A percentile compares a stretch with the other conserved stretches of the same genome.
These are phyloP conservation scores for Hanseniaspora jakobsenii DNA, from an alignment of 805 yeast species.

Conservation along the genomic window DNA sequence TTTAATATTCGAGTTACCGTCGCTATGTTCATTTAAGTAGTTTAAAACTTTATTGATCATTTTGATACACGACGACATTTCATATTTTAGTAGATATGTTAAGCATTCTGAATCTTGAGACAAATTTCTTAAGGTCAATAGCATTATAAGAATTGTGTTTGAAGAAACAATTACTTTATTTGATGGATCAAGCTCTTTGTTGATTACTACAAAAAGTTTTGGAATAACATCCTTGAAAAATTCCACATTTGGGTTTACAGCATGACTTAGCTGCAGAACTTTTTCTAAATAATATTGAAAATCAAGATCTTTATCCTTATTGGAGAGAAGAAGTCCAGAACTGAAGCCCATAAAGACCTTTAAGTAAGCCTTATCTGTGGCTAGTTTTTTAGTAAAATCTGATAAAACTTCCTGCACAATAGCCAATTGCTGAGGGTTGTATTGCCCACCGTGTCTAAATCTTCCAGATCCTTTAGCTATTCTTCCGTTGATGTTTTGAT, in stretches of 20 bases:
- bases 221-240: constrained; percentile 4
- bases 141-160: constrained; percentile 27
- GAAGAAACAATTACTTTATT: background rate
- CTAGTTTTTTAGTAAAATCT: constrained; percentile 3
- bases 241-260: constrained; percentile 22
- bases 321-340: background rate
- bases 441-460: constrained; percentile 2
- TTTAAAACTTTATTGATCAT: constrained; percentile 1
- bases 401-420: constrained; percentile 8
- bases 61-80: constrained; percentile 1
- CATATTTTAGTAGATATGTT: constrained; percentile 37
- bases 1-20: constrained; percentile 14
- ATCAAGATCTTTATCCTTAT: constrained; percentile 8
- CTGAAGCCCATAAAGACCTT: constrained; percentile 11
- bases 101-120: constrained; percentile 77
- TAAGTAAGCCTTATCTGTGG: constrained; percentile 9
- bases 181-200: background rate
- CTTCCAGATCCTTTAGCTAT: constrained; percentile 10
- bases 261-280: constrained; percentile 16
- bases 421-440: constrained; percentile 12
- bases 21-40: background rate
- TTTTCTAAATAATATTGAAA: constrained; percentile 7
- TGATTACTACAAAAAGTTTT: background rate
- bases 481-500: constrained; percentile 11
- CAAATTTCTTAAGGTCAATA: constrained; percentile 61